Evolutionary conservation across 768 basidiomycete genomes (phyloP).

Genomic region (Mycena albidolilacea): DNA sequence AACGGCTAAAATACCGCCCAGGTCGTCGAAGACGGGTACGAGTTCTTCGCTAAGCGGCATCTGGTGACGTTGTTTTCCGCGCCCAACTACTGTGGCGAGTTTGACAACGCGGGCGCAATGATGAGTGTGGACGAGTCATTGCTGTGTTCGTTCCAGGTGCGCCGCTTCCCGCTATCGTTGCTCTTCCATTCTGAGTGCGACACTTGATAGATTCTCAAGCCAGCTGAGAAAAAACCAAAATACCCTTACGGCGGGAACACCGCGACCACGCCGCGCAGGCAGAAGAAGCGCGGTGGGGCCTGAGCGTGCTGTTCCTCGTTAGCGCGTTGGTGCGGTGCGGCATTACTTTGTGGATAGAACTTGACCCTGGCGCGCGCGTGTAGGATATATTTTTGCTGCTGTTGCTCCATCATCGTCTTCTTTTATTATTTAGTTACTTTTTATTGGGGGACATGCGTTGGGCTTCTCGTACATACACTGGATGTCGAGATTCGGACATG

Average conservation of each 20-base stretch:
- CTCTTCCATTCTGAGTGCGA: background rate
- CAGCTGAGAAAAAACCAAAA: slow-evolving; percentile 98
- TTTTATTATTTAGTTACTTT: slow-evolving; percentile 25
- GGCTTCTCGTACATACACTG: background rate
- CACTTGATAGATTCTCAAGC: slow-evolving; percentile 88
- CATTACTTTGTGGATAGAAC: slow-evolving; percentile 13
- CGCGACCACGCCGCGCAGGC: slow-evolving; percentile 64
- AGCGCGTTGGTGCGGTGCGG: background rate
- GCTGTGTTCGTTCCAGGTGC: slow-evolving; percentile 97
- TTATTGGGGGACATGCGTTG: slow-evolving; percentile 28
- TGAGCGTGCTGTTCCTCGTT: too few species aligned
- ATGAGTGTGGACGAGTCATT: slow-evolving; percentile 99
- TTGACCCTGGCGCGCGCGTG: slow-evolving; percentile 6
- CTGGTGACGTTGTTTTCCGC: slow-evolving; percentile 97
- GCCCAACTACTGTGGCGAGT: slow-evolving; percentile 96
- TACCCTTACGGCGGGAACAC: slow-evolving; percentile 72
- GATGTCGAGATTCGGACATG: slow-evolving; percentile 13
- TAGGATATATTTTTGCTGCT: slow-evolving; percentile 19
- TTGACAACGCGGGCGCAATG: slow-evolving; percentile 99
- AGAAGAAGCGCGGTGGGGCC: slow-evolving; percentile 29
- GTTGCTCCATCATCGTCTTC: slow-evolving; percentile 3
- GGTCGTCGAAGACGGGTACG: slow-evolving; percentile 99
- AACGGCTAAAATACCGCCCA: slow-evolving; percentile 47
- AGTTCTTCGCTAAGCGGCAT: slow-evolving; percentile 98
- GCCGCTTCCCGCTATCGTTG: slow-evolving; percentile 4